phyloP scores from a whole-genome alignment of 2,329 filamentous ascomycete genomes.

The Periconia sp. region DNA sequence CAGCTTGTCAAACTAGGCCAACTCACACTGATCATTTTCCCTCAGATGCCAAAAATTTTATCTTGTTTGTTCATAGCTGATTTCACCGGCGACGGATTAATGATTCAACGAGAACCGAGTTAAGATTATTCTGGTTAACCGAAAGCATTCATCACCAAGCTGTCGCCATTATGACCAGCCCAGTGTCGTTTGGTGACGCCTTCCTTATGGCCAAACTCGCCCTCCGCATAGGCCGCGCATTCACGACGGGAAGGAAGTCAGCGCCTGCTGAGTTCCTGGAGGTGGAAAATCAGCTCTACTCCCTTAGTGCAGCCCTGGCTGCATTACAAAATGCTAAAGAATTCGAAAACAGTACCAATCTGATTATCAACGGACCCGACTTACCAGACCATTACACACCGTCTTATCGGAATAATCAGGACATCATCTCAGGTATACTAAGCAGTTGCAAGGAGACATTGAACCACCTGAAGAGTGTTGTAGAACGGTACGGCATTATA shows the following conservation, averaged over 20 bases:
- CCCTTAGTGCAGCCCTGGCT: constrained; percentile 2
- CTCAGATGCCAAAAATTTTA: too few relatives aligned
- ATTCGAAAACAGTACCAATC: background rate
- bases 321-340: background rate
- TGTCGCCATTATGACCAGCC: constrained; percentile 1
- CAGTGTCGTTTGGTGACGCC: constrained; percentile 8
- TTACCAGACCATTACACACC: too few relatives aligned
- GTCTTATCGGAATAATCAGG: too few relatives aligned
- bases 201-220: constrained; percentile 7
- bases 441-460: constrained; percentile 4
- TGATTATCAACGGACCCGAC: background rate
- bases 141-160: background rate
- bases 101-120: too few relatives aligned
- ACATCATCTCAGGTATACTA: background rate
- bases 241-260: constrained; percentile 5
- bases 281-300: constrained; percentile 3
- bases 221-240: background rate
- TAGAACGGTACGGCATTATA: constrained; percentile 2
- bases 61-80: too few relatives aligned
- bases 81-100: too few relatives aligned
- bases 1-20: too few relatives aligned
- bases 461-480: constrained; percentile 1
- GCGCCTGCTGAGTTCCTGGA: constrained; percentile 7
- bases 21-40: too few relatives aligned
- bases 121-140: too few relatives aligned